Evolutionary conservation across 257 asterid species (phyloP).

Genomic region (Orobanche coerulescens): DNA sequence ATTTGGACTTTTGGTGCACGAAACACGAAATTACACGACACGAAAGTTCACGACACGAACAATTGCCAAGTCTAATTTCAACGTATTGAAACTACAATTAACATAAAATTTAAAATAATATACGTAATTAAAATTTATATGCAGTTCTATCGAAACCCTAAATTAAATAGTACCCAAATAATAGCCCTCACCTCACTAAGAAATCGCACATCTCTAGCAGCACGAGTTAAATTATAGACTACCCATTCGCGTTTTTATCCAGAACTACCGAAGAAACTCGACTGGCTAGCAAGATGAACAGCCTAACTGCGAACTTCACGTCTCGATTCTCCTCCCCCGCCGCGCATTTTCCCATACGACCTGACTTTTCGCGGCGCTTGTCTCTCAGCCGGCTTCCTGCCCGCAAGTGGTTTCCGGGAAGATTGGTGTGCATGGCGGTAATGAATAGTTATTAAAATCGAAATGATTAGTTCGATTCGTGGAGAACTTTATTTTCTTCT

Average conservation of each 20-base stretch:
- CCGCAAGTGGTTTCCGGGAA: conserved; percentile 25
- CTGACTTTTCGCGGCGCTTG: conserved; percentile 18
- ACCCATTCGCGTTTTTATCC: conserved; percentile 37
- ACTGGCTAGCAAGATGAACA: conserved; percentile 40
- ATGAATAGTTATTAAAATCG: conserved; percentile 11
- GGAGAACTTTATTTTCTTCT: background rate
- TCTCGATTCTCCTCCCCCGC: conserved; percentile 39
- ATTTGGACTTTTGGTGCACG: no score
- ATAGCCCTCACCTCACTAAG: no score
- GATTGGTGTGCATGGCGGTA: conserved; percentile 88
- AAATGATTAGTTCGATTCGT: background rate
- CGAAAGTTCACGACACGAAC: no score
- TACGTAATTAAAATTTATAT: no score
- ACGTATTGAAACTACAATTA: no score
- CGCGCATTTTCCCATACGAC: conserved; percentile 32
- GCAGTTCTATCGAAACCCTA: no score
- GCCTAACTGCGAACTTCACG: conserved; percentile 46
- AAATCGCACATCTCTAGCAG: background rate
- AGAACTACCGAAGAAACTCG: conserved; percentile 10
- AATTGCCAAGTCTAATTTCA: no score
- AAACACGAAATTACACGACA: no score
- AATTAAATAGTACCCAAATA: no score
- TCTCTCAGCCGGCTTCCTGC: conserved; percentile 27
- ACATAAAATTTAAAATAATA: no score
- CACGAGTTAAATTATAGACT: background rate